A percentile compares a stretch with the other conserved stretches of the same genome.
phyloP scores from a whole-genome alignment of 306 rosid genomes.

The Carpinus fangiana region DNA sequence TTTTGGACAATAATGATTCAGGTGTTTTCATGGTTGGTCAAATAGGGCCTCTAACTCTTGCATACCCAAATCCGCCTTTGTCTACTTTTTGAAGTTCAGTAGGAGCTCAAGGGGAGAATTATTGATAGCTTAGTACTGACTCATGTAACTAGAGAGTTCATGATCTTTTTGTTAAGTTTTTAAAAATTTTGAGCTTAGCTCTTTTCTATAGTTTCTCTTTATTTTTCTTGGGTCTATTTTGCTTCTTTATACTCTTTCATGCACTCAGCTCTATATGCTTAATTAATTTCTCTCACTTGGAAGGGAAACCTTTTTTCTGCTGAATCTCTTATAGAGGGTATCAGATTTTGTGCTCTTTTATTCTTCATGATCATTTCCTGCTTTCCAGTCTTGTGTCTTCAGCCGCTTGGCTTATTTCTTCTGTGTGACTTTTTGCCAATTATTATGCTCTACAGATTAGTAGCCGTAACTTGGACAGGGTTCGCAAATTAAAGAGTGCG shows the following conservation, averaged over 20 bases:
- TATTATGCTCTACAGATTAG: slow-evolving; percentile 62
- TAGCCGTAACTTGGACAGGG: slow-evolving; percentile 96
- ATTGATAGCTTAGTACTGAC: background rate
- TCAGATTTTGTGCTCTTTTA: background rate
- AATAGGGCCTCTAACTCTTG: background rate
- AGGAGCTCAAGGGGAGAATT: background rate
- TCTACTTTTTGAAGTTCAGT: background rate
- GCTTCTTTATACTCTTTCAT: background rate
- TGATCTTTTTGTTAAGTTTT: background rate
- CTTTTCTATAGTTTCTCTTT: background rate
- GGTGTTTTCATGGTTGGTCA: background rate
- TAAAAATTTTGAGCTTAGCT: background rate
- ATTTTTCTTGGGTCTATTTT: background rate
- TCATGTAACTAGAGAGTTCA: background rate
- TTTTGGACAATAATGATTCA: background rate
- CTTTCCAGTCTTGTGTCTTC: background rate
- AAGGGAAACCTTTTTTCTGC: no score
- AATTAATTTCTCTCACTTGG: background rate
- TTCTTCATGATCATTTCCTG: background rate
- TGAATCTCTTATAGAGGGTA: background rate
- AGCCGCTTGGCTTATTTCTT: background rate
- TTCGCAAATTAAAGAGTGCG: slow-evolving; percentile 92
- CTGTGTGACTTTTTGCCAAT: slow-evolving; percentile 12
- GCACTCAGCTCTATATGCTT: background rate
- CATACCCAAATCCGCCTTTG: background rate